Evolutionary conservation across 2,329 filamentous ascomycete genomes (phyloP), one percentile per base, ranked within the genome.

Genomic region (Nemania serpens): DNA sequence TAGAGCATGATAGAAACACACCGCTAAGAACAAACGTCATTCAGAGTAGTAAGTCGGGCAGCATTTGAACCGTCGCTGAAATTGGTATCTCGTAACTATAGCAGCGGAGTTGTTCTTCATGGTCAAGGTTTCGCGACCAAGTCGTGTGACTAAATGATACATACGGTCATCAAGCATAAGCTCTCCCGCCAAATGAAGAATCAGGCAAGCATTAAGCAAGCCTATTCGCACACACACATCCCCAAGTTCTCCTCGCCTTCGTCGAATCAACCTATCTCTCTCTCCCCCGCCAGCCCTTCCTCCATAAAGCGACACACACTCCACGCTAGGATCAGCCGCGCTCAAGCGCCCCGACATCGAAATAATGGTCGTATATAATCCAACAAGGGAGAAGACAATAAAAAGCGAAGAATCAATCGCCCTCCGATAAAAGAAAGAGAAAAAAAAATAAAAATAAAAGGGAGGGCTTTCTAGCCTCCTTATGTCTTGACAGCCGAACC

Each of bases 361-460:
- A 56, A 56, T 15, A 46, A 56, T 15, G 39, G 7, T 17, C 47
- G 15, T 56, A 29, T 56, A 60, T 56, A 34, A 42, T 51, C 41
- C 42, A 11, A 17, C 12, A 17, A 18, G 17, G 18, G 17, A 46
- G 18, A 29, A 29, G 34, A 50, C n/a, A n/a, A n/a, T n/a, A 18
- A 39, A 39, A 39, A 34, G 13, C 17, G 34, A 25, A 13, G 33
- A 46, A 36, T n/a, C 25, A 29, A 29, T 49, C 9, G 46, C 36
- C 22, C 25, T 42, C 5, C 3, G 29, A 18, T 13, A 6, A 46
- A 36, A 49, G 25, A 7, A 29, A 29, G 25, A 29, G 25, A 29
- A 29, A 7, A 29, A 29, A 29, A 29, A 29, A 29, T 29, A 29
- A 29, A 29, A 29, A 4, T 4, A 29, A 7, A 29, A 29, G 25